Base-by-base conservation (phyloP, 169 alveolate genomes). In the Cyclospora cayetanensis region DNA sequence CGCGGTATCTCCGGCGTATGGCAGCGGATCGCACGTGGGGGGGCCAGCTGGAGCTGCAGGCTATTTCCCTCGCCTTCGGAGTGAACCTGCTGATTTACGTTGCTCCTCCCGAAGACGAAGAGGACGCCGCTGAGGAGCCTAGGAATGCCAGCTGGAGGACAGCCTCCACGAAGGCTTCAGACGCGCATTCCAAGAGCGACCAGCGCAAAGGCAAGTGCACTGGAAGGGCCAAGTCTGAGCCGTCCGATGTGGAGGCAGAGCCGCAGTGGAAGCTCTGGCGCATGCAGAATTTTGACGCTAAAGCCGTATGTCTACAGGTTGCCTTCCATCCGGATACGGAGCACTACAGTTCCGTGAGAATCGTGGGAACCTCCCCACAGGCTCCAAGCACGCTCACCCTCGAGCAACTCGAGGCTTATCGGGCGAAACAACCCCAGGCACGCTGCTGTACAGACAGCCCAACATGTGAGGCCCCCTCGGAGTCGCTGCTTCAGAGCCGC, bases 21-120 rank as follows among this genome's bases (percentile, higher is more conserved):
- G 37, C 22, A 3, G 53, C 68, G 34, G 65, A 22, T 2, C 82
- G 91, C 39, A 55, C 68, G 29, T 84, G 91, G 91, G 91, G 91
- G 4, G 74, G 91, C 29, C 91, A 84, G 63, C 11, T 84, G 79
- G 91, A 84, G 82, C 82, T 84, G 37, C 91, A 84, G 50, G 91
- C 91, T 15, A 27, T 84, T 2, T 53, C 80, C 29, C 65, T 53
- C 25, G 91, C 65, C 22, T 84, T 22, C 66, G 12, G 63, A 63
- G 91, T 84, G 18, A 84, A 63, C 29, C 80, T 84, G 18, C 74
- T 84, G 34, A 63, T 84, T 15, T 72, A 84, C 66, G 82, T 84
- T 3, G 41, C 65, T 29, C n/a, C n/a, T n/a, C 39, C 37, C 42
- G 66, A 25, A 37, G 39, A 22, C 5, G 53, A 20, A 34, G 60